Percentiles rank a stretch among this genome's conserved stretches.
phyloP scores from a whole-genome alignment of 208 protist genomes.

The Trichomonas vaginalis region DNA sequence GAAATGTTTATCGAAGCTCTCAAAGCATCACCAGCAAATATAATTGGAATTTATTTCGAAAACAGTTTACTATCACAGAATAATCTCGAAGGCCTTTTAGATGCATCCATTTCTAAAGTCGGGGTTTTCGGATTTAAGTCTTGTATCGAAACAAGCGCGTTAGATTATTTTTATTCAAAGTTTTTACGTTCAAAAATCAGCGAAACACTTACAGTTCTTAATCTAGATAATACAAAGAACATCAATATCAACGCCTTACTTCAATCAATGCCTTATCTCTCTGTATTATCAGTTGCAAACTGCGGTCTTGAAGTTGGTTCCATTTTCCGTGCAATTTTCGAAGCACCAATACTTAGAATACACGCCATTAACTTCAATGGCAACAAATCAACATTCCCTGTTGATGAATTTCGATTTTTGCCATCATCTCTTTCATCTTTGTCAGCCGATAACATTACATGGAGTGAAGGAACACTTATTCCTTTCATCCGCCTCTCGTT shows the following conservation, averaged over 20 bases:
- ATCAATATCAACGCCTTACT: neutral
- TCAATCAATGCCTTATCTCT: neutral
- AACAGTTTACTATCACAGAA: neutral
- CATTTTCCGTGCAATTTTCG: neutral
- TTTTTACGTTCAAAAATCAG: neutral
- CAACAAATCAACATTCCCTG: neutral
- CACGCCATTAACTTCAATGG: neutral
- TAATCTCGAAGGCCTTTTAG: neutral
- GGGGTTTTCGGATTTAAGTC: neutral
- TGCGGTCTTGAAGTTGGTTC: neutral
- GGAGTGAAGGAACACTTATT: neutral
- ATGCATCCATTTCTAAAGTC: neutral
- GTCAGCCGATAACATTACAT: neutral
- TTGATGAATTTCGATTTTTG: neutral
- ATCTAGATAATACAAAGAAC: neutral
- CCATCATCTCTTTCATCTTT: neutral
- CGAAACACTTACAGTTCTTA: neutral
- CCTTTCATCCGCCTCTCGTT: neutral
- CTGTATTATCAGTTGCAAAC: neutral
- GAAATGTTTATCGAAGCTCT: neutral
- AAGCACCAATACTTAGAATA: neutral
- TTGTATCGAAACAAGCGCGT: neutral
- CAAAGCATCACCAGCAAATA: neutral
- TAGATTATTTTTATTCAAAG: neutral
- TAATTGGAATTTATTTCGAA: neutral